Conservation (phyloP, 768 basidiomycete species). For the Tylopilus sp. region DNA sequence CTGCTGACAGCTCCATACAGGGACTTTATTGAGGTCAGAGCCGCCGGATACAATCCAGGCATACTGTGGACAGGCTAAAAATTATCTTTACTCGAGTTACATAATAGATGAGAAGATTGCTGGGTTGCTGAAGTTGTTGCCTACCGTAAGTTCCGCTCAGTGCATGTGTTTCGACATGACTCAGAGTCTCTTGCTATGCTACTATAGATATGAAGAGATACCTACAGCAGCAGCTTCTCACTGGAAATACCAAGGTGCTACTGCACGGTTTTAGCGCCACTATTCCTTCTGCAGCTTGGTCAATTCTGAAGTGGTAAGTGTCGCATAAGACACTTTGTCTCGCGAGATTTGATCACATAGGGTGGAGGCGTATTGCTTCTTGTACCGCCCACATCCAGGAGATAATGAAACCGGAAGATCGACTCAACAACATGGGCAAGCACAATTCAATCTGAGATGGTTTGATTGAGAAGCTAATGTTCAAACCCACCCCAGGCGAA, state of each 20-base stretch:
- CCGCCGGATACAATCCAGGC: conserved; percentile 58
- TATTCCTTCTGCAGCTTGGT: conserved; percentile 61
- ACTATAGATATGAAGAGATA: conserved; percentile 56
- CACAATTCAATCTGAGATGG: too few species aligned
- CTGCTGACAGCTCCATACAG: conserved; percentile 26
- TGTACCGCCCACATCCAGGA: conserved; percentile 72
- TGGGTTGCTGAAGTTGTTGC: conserved; percentile 43
- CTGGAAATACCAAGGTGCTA: conserved; percentile 52
- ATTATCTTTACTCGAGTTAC: not conserved
- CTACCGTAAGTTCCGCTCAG: conserved; percentile 37
- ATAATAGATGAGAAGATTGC: conserved; percentile 45
- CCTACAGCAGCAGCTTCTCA: conserved; percentile 47
- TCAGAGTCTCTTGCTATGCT: not conserved
- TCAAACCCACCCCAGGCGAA: not conserved
- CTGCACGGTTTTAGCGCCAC: conserved; percentile 48
- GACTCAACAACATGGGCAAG: conserved; percentile 51
- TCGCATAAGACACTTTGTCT: not conserved
- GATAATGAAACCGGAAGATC: conserved; percentile 50
- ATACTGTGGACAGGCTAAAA: conserved; percentile 47
- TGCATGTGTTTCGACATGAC: not conserved
- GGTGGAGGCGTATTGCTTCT: conserved; percentile 62
- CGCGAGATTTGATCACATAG: not conserved
- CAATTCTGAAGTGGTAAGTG: conserved; percentile 55
- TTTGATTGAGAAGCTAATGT: not conserved
- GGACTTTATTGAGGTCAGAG: conserved; percentile 59